Base-by-base conservation (phyloP, 2,329 filamentous ascomycete species). In the Alternaria consortialis region DNA sequence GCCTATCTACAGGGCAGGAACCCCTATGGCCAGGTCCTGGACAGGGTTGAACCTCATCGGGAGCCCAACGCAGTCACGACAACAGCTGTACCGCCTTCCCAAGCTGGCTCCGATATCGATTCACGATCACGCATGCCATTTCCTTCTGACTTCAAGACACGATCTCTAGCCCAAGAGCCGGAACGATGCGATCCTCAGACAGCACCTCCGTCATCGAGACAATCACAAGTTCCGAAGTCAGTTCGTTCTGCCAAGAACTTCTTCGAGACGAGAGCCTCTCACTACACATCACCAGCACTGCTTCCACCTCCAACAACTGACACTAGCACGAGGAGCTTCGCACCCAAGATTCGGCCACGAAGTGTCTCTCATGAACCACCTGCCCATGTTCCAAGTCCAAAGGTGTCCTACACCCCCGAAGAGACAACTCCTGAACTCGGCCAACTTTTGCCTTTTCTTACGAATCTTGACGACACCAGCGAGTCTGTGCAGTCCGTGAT, bases 1-100 rank as follows among this genome's bases (percentile, higher is more conserved):
- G 67, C 66, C 7, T 76, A 76, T 53, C 66, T 76, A 13, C 66
- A 66, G 46, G 71, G 71, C 17, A 78, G 73, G 58, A 77, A 76
- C 31, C 72, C 74, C 7, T 76, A 77, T 60, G 75, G 73, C 37
- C 66, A 67, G 36, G 67, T 78, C 23, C 50, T 77, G 40, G 68
- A 74, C 20, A 63, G 55, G 31, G 54, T 64, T 50, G 64, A 72
- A 8, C 67, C 69, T 8, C 72, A 69, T 55, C 67, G 65, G 44
- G 65, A 66, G 43, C 36, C 53, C 11, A 60, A 53, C 34, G 37
- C 42, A 34, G 47, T 53, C 17, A 40, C 43, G 5, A 31, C 53
- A 40, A 27, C 53, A 32, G 39, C 53, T 40, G 60, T 59, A 13
- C 60, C 69, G 5, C 67, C 73, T 25, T 70, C 69, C 11, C 69